Evolutionary conservation across 768 basidiomycete genomes (phyloP).

Genomic region (Serendipita sp.): DNA sequence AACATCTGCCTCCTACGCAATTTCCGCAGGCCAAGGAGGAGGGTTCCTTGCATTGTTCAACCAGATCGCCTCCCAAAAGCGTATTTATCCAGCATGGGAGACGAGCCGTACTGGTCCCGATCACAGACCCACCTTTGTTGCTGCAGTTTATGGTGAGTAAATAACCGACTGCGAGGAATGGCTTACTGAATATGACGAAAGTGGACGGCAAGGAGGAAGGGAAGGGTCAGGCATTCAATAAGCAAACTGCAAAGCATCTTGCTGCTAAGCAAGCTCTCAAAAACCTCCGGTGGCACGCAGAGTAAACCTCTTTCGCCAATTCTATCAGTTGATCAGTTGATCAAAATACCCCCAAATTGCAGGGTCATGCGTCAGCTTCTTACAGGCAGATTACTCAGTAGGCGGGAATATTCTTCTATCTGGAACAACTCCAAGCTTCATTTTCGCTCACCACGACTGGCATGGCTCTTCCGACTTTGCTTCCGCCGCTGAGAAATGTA

Average conservation of each 20-base stretch:
- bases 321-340: neutral
- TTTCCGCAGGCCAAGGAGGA: neutral
- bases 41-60: slow-evolving; percentile 3
- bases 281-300: neutral
- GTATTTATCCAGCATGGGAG: neutral
- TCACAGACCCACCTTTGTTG: neutral
- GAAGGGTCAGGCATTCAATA: neutral
- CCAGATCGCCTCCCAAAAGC: neutral
- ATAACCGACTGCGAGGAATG: neutral
- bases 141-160: neutral
- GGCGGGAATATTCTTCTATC: neutral
- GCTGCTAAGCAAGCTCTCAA: neutral
- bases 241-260: neutral
- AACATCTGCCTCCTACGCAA: neutral
- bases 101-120: neutral
- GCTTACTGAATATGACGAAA: neutral
- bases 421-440: slow-evolving; percentile 47
- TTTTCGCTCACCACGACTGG: slow-evolving; percentile 36
- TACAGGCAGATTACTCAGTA: too few species aligned
- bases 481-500: neutral
- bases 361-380: too few species aligned
- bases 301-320: neutral
- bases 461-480: neutral
- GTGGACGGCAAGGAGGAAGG: neutral
- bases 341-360: too few species aligned